Percentiles rank a stretch among this genome's conserved stretches.
Conservation (phyloP, 2,329 filamentous ascomycete species). For the Colletotrichum higginsianum region DNA sequence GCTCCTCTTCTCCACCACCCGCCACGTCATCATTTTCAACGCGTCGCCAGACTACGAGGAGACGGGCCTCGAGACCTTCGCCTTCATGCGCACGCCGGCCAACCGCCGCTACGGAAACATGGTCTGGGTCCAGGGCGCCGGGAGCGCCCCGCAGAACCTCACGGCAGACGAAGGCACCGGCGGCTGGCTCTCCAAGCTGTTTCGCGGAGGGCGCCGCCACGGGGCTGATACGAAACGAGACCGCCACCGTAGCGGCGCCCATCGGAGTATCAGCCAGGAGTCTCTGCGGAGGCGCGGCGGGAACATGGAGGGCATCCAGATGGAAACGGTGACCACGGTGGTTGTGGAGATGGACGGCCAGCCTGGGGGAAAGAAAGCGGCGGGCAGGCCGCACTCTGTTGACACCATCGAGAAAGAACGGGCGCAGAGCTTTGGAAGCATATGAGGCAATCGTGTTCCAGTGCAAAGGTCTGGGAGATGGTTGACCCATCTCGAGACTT, state of each 20-base stretch:
- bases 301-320: slow-evolving; percentile 54
- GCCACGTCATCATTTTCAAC: slow-evolving; percentile 54
- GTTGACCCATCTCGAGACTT: not conserved
- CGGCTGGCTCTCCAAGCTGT: slow-evolving; percentile 33
- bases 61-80: slow-evolving; percentile 36
- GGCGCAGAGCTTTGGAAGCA: slow-evolving; percentile 33
- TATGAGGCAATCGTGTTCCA: not conserved
- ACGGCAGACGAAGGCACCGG: slow-evolving; percentile 28
- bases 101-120: slow-evolving; percentile 38
- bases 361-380: not conserved
- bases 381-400: slow-evolving; percentile 17
- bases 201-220: slow-evolving; percentile 4
- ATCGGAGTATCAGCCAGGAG: slow-evolving; percentile 39
- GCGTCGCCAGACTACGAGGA: slow-evolving; percentile 32
- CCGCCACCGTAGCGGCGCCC: slow-evolving; percentile 7
- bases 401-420: slow-evolving; percentile 32
- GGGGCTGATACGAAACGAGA: not conserved
- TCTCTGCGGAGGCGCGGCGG: slow-evolving; percentile 24
- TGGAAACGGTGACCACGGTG: slow-evolving; percentile 61
- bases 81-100: slow-evolving; percentile 39
- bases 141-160: slow-evolving; percentile 3
- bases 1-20: slow-evolving; percentile 56
- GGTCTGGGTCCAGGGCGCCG: slow-evolving; percentile 40
- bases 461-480: not conserved
- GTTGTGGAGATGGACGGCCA: slow-evolving; percentile 52